Conservation (phyloP, 305 asterid genomes). For the Fraxinus sp. region DNA sequence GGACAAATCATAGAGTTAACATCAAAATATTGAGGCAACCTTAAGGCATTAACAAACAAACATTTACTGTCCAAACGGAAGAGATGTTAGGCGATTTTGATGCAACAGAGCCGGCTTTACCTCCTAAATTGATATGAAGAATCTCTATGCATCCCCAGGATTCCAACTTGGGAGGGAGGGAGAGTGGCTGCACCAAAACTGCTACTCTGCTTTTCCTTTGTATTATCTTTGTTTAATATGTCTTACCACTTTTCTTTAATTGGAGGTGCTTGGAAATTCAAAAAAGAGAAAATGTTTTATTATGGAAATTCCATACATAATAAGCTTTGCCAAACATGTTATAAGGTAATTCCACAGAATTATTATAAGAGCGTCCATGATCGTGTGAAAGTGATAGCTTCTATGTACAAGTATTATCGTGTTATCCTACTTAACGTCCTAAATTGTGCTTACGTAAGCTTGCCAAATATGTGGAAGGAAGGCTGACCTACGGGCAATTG, state of each 20-base stretch:
- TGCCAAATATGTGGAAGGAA: background rate
- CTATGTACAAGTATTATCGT: background rate
- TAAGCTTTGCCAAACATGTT: background rate
- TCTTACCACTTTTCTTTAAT: background rate
- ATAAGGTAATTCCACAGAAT: background rate
- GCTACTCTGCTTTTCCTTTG: background rate
- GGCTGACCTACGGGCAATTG: background rate
- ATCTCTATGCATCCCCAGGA: background rate
- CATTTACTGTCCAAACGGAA: background rate
- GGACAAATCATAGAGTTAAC: conserved; percentile 2
- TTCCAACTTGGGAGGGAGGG: conserved; percentile 12
- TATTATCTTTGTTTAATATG: background rate
- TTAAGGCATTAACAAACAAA: conserved; percentile 12
- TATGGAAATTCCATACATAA: background rate
- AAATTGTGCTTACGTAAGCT: background rate
- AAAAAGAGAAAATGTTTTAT: background rate
- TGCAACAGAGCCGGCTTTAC: background rate
- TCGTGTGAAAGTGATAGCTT: background rate
- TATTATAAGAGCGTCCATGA: background rate
- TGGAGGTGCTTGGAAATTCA: background rate
- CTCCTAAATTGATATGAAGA: background rate
- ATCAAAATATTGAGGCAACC: conserved; percentile 6
- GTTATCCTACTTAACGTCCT: background rate
- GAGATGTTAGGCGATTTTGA: conserved; percentile 7
- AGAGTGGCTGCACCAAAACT: background rate